These are phyloP conservation scores for Silene noctiflora DNA, from an alignment of 179 eudicot species.

Conservation along the genomic window DNA sequence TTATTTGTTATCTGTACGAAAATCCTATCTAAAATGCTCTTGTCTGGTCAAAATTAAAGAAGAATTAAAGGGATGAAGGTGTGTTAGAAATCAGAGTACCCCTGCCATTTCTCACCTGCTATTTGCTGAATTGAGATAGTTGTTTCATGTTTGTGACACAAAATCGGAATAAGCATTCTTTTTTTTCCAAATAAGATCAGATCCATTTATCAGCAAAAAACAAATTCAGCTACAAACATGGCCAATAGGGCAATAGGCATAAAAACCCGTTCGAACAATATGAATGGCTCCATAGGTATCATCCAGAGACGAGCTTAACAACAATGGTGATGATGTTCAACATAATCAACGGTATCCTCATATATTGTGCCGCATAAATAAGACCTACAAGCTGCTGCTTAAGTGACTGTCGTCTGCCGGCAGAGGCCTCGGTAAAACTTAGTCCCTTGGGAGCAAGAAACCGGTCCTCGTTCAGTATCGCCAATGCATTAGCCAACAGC, in stretches of 20 bases:
- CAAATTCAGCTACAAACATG: conserved; percentile 3
- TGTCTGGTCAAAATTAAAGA: too few species aligned
- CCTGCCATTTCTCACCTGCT: too few species aligned
- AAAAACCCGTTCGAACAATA: background rate
- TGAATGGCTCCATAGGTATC: conserved; percentile 21
- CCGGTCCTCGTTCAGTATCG: conserved; percentile 81
- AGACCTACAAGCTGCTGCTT: conserved; percentile 77
- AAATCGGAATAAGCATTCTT: too few species aligned
- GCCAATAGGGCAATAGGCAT: background rate
- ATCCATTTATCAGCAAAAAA: too few species aligned
- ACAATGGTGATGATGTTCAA: conserved; percentile 59
- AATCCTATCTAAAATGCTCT: too few species aligned
- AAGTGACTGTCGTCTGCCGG: conserved; percentile 50
- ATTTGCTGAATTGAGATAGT: too few species aligned
- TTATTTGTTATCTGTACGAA: too few species aligned
- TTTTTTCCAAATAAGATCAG: too few species aligned
- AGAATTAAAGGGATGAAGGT: too few species aligned
- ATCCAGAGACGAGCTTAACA: conserved; percentile 72
- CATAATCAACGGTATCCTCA: conserved; percentile 67
- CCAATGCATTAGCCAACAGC: conserved; percentile 83
- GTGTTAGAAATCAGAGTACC: too few species aligned
- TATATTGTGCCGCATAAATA: conserved; percentile 72
- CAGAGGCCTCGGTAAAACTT: conserved; percentile 68
- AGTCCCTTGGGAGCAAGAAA: conserved; percentile 80
- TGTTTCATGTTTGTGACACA: too few species aligned